Percentiles rank a stretch among this genome's conserved stretches.
Evolutionary conservation across 2,329 filamentous ascomycete species (phyloP).

Genomic region (Exophiala sideris): DNA sequence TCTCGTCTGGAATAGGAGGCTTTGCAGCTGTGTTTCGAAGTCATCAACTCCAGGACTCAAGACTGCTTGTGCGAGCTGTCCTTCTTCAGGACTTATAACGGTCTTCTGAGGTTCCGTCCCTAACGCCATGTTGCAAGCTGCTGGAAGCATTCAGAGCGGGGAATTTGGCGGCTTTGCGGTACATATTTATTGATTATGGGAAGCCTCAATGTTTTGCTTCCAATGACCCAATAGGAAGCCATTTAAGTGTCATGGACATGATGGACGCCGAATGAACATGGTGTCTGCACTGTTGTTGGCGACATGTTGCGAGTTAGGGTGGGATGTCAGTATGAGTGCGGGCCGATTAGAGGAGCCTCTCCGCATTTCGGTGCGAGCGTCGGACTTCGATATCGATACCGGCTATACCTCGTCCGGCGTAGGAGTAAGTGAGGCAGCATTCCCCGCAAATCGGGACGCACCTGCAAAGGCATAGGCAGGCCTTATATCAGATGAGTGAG

Average conservation of each 20-base stretch:
- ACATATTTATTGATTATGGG: not conserved
- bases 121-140: constrained; percentile 2
- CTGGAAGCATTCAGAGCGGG: not conserved
- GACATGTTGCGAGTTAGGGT: not conserved
- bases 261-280: not conserved
- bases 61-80: not conserved
- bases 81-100: not conserved
- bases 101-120: not conserved
- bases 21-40: constrained; percentile 7
- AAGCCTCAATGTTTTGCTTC: not conserved
- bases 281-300: not conserved
- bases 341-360: constrained; percentile 3
- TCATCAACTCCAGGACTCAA: not conserved
- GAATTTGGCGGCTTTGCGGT: not conserved
- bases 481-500: not conserved
- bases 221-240: not conserved
- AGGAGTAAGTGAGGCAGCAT: not conserved
- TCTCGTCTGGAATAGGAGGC: constrained; percentile 4
- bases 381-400: constrained; percentile 3
- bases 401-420: not conserved
- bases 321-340: not conserved
- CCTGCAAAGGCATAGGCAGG: not conserved
- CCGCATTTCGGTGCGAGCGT: constrained; percentile 13
- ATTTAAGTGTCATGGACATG: not conserved
- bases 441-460: not conserved